phyloP scores from a whole-genome alignment of 345 rosid genomes.

The Sonneratia caseolaris region DNA sequence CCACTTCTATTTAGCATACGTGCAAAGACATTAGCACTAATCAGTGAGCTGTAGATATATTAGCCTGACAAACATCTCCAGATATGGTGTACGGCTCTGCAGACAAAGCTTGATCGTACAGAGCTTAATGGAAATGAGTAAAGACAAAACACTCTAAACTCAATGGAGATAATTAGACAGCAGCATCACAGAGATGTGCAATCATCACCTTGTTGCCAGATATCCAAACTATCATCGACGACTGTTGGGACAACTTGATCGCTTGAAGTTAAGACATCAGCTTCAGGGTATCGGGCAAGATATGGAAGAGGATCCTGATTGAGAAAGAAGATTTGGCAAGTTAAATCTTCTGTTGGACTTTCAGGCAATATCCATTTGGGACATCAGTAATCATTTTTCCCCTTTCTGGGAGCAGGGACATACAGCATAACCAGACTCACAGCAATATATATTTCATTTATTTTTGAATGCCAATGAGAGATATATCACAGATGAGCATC shows the following conservation, averaged over 20 bases:
- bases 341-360: not conserved
- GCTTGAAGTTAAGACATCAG: constrained; percentile 89
- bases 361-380: not conserved
- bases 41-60: not conserved
- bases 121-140: not conserved
- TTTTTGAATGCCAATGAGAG: too few relatives aligned
- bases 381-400: not conserved
- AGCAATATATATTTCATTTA: too few relatives aligned
- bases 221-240: constrained; percentile 81
- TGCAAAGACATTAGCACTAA: not conserved
- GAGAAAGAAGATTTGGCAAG: constrained; percentile 6
- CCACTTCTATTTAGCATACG: not conserved
- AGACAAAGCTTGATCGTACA: not conserved
- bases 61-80: not conserved
- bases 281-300: constrained; percentile 86
- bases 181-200: not conserved
- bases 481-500: too few relatives aligned
- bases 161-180: not conserved
- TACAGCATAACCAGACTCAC: not conserved
- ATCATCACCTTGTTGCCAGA: constrained; percentile 83
- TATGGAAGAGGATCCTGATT: constrained; percentile 86
- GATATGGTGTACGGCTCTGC: not conserved
- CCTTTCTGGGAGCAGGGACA: not conserved
- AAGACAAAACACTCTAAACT: not conserved
- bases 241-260: constrained; percentile 96